Percentiles rank a stretch among this genome's conserved stretches.
Evolutionary conservation across 2,329 filamentous ascomycete species (phyloP).

Genomic region (Madurella fahalii): DNA sequence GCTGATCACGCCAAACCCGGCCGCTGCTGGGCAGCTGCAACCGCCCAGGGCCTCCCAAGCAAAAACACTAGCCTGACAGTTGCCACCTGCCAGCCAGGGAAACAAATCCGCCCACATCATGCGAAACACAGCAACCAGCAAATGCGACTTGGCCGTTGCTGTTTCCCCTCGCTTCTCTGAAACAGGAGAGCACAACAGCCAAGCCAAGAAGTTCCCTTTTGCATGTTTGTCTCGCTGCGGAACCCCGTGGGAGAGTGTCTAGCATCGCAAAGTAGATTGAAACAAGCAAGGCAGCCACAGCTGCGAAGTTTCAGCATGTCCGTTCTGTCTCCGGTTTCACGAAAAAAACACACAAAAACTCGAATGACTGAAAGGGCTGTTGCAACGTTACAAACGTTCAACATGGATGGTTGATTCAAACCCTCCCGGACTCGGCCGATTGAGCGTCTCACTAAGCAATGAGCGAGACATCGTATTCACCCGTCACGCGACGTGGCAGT

Average conservation of each 20-base stretch:
- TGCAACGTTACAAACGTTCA: constrained; percentile 4
- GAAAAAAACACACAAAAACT: neutral
- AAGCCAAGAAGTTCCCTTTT: neutral
- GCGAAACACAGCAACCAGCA: constrained; percentile 1
- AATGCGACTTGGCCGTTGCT: neutral
- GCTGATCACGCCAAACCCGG: constrained; percentile 6
- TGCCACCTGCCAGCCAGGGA: constrained; percentile 1
- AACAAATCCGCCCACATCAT: neutral
- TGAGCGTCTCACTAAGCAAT: too few relatives aligned
- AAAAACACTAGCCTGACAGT: neutral
- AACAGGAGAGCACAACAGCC: constrained; percentile 16
- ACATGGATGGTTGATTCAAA: neutral
- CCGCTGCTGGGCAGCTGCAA: neutral
- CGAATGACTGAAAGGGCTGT: neutral
- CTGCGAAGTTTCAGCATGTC: constrained; percentile 12
- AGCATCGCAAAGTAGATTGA: neutral
- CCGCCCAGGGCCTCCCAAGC: neutral
- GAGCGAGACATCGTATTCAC: neutral
- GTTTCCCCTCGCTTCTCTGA: constrained; percentile 10
- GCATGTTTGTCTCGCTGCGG: too few relatives aligned
- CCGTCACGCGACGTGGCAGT: neutral
- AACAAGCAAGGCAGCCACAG: neutral
- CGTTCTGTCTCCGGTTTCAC: neutral
- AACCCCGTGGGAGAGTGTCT: too few relatives aligned
- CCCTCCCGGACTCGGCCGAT: neutral